Evolutionary conservation across 768 basidiomycete genomes (phyloP).

Genomic region (Panellus pusillus): DNA sequence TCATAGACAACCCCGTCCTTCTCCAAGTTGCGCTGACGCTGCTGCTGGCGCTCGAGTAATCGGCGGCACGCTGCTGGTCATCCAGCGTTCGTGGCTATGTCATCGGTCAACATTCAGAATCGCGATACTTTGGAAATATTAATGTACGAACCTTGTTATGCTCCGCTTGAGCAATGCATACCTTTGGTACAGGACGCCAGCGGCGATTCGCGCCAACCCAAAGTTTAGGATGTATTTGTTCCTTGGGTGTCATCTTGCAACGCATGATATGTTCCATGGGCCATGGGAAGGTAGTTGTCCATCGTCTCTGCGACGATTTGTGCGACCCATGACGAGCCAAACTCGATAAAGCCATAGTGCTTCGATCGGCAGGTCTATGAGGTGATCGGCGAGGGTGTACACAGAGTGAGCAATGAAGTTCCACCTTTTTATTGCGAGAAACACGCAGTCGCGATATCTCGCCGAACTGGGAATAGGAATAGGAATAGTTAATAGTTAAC

Average conservation of each 20-base stretch:
- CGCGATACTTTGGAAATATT: not conserved
- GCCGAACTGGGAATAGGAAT: slow-evolving; percentile 99
- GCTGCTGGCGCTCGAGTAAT: slow-evolving; percentile 72
- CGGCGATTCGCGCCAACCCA: slow-evolving; percentile 98
- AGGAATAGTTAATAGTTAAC: no score
- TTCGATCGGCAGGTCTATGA: slow-evolving; percentile 89
- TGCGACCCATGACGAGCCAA: slow-evolving; percentile 87
- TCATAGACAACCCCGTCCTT: slow-evolving; percentile 87
- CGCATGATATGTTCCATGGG: slow-evolving; percentile 92
- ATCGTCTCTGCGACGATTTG: slow-evolving; percentile 97
- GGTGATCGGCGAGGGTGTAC: not conserved
- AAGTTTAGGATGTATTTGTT: slow-evolving; percentile 87
- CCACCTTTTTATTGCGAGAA: slow-evolving; percentile 90
- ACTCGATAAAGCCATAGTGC: slow-evolving; percentile 97
- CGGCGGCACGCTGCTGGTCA: slow-evolving; percentile 66
- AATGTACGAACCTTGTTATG: slow-evolving; percentile 73
- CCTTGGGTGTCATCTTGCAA: slow-evolving; percentile 88
- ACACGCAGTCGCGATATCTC: slow-evolving; percentile 83
- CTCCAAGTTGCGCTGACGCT: slow-evolving; percentile 75
- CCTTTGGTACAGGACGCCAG: slow-evolving; percentile 76
- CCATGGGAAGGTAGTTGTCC: slow-evolving; percentile 96
- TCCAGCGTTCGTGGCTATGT: slow-evolving; percentile 70
- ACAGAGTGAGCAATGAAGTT: not conserved
- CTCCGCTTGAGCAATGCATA: slow-evolving; percentile 64
- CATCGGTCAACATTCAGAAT: not conserved